Percentiles rank a stretch among this genome's conserved stretches.
These are phyloP conservation scores for Leucaena leucocephala DNA, from an alignment of 306 rosid species.

Conservation along the genomic window DNA sequence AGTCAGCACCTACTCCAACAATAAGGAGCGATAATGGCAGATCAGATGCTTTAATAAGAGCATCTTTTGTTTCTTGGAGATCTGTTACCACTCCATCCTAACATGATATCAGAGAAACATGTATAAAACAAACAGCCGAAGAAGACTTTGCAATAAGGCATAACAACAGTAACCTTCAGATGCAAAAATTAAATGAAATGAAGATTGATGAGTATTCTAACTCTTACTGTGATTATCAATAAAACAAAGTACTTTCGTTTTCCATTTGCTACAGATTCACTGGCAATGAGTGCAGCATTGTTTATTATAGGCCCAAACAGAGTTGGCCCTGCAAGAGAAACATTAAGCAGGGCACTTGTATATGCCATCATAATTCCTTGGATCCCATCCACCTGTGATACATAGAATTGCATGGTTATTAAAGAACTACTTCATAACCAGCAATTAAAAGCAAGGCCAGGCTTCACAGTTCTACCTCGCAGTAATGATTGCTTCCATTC, in stretches of 20 bases:
- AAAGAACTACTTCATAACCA: slow-evolving; percentile 24
- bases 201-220: slow-evolving; percentile 2
- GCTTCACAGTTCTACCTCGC: slow-evolving; percentile 59
- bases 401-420: slow-evolving; percentile 19
- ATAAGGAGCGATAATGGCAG: slow-evolving; percentile 80
- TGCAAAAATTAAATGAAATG: neutral
- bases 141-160: slow-evolving; percentile 2
- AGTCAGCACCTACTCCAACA: slow-evolving; percentile 90
- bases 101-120: slow-evolving; percentile 16
- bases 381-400: slow-evolving; percentile 84
- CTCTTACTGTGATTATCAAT: slow-evolving; percentile 78
- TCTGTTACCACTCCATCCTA: slow-evolving; percentile 95
- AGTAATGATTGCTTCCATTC: slow-evolving; percentile 77
- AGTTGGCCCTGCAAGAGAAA: slow-evolving; percentile 88
- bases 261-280: slow-evolving; percentile 68
- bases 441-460: slow-evolving; percentile 26
- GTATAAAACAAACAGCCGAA: slow-evolving; percentile 15
- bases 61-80: slow-evolving; percentile 93
- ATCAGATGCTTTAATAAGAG: slow-evolving; percentile 82
- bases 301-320: slow-evolving; percentile 78
- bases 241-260: slow-evolving; percentile 74
- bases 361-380: slow-evolving; percentile 87
- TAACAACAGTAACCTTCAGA: neutral
- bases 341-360: slow-evolving; percentile 79
- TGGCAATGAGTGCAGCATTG: slow-evolving; percentile 71